Evolutionary conservation across 169 alveolate species (phyloP), one percentile per base, ranked within the genome.

Genomic region (Eimeria praecox): DNA sequence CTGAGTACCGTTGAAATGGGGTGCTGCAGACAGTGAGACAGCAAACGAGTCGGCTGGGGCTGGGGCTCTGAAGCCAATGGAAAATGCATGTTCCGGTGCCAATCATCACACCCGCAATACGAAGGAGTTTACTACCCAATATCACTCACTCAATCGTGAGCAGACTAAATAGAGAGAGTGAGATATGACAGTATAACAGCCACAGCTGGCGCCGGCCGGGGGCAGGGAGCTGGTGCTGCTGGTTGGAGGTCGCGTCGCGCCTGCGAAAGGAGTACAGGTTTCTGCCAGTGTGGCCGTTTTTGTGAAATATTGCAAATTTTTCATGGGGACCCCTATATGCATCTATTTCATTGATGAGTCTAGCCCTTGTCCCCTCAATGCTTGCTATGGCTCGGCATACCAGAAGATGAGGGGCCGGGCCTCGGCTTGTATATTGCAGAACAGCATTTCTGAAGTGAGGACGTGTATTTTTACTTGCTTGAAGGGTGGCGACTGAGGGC

Each of bases 11-110:
- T n/a, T 35, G 4, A 0, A 69, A 6, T 69, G 80, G 44, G 80
- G 49, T 69, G 80, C 80, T 35, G 80, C 49, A 69, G 80, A 69
- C 44, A 69, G 38, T 35, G 80, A 30, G 44, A 35, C 80, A 69
- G 49, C n/a, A 69, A 30, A 5, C 9, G 42, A 33, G 80, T 35
- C 46, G 80, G 49, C 49, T 35, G 80, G 80, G 80, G 80, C 80
- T 69, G 44, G 80, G 80, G 49, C n/a, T 10, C 77, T 33, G 49
- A 69, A 69, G 80, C 80, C 27, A 3, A 49, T 33, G 18, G 33
- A 69, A 2, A 16, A 5, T 33, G 80, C 80, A 33, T 69, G 80
- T 27, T 69, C 10, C 46, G 12, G 44, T 1, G 80, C 10, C 30
- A 69, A 14, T 35, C 30, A 35, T 1, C n/a, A 69, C 44, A 22